A percentile compares a stretch with the other conserved stretches of the same genome.
phyloP scores from a whole-genome alignment of 2,329 filamentous ascomycete genomes.

The Aureobasidium sp. region DNA sequence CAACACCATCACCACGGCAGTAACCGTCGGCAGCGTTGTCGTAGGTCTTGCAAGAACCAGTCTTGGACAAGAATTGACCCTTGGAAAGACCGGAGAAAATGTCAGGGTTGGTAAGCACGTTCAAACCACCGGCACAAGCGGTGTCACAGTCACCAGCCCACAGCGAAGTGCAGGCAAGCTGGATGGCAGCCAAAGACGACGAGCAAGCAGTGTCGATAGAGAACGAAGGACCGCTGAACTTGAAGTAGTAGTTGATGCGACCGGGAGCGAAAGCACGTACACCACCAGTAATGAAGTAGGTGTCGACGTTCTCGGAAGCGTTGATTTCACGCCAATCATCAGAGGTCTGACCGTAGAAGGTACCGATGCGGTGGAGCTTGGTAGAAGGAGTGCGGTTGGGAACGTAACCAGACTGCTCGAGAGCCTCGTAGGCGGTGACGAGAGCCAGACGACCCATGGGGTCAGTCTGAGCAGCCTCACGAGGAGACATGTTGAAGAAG shows the following conservation, averaged over 20 bases:
- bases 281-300: constrained; percentile 57
- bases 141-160: constrained; percentile 72
- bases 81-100: constrained; percentile 68
- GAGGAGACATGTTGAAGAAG: constrained; percentile 81
- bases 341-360: constrained; percentile 66
- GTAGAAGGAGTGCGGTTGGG: constrained; percentile 63
- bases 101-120: constrained; percentile 71
- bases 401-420: constrained; percentile 73
- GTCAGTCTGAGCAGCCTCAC: constrained; percentile 71
- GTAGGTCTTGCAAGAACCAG: constrained; percentile 69
- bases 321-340: constrained; percentile 74
- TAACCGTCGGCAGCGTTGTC: constrained; percentile 75
- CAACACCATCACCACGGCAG: constrained; percentile 69
- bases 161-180: constrained; percentile 62
- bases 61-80: constrained; percentile 70
- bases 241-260: constrained; percentile 68
- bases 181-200: constrained; percentile 62
- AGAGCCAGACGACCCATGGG: constrained; percentile 72
- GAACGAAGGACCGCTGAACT: constrained; percentile 63
- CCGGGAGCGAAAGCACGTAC: constrained; percentile 53
- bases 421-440: constrained; percentile 68
- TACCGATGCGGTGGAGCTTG: constrained; percentile 55
- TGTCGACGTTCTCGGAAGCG: constrained; percentile 60
- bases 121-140: constrained; percentile 68
- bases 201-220: constrained; percentile 73